phyloP scores from a whole-genome alignment of 2,329 filamentous ascomycete species.

The Mariannaea sp. region DNA sequence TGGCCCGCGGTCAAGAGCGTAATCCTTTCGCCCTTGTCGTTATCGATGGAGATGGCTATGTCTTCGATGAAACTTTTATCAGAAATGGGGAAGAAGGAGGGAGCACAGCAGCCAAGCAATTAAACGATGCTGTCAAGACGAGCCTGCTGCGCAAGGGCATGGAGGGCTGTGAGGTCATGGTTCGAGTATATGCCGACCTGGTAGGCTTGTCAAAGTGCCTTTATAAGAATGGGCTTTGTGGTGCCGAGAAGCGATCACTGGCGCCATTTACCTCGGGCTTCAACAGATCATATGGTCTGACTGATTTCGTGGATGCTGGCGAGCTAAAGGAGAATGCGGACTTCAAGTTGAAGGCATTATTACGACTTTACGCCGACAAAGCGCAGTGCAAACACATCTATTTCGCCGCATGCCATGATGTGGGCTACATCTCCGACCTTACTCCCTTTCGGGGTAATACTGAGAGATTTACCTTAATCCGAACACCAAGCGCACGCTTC shows the following conservation, averaged over 20 bases:
- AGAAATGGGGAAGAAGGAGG: constrained; percentile 58
- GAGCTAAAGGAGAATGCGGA: constrained; percentile 64
- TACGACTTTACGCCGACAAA: constrained; percentile 59
- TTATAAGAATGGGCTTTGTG: constrained; percentile 50
- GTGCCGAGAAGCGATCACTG: constrained; percentile 60
- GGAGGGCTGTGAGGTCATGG: constrained; percentile 57
- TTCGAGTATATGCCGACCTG: constrained; percentile 62
- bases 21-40: constrained; percentile 65
- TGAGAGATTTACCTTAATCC: constrained; percentile 60
- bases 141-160: constrained; percentile 53
- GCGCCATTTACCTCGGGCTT: constrained; percentile 61
- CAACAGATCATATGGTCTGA: constrained; percentile 60
- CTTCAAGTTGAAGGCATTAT: constrained; percentile 60
- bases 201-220: constrained; percentile 56
- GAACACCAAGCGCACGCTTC: constrained; percentile 50
- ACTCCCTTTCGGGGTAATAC: constrained; percentile 54
- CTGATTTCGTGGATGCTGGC: constrained; percentile 66
- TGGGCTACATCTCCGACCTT: constrained; percentile 56
- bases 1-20: constrained; percentile 53
- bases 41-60: constrained; percentile 65
- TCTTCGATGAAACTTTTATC: constrained; percentile 55
- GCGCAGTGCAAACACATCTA: constrained; percentile 67
- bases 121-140: constrained; percentile 56
- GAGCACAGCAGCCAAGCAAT: constrained; percentile 56
- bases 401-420: constrained; percentile 66